Base-by-base conservation (phyloP, 495 filamentous ascomycete genomes). In the Tuber calosporum region DNA sequence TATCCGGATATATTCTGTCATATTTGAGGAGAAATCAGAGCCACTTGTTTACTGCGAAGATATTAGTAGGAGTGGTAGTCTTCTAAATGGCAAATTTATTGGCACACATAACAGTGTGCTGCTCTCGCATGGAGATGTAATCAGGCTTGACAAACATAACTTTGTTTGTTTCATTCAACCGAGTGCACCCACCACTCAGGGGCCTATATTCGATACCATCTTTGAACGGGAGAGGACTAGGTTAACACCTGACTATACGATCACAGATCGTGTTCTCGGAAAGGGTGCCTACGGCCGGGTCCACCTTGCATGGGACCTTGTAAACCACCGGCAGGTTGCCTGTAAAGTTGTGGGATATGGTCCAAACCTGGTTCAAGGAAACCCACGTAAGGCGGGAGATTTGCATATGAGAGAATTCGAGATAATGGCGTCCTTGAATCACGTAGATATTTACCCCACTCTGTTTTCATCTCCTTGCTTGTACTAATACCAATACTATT, bases 11-110 rank as follows among this genome's bases (percentile, higher is more conserved):
- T 88, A 88, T 76, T 85, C 84, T 0, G 77, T 87, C 26, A 71
- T 84, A 13, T 87, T 85, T 75, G 85, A 87, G 70, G 38, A 75
- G 2, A 73, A 83, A 34, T 79, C 86, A 1, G 77, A 83, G 1
- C 85, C 86, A 1, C 79, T 88, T 26, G 83, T 88, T 7, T 88
- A 87, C 74, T 86, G 84, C n/a, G 82, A 87, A 72, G 85, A 88
- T 76, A 66, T 85, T 0, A 87, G 85, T 4, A 73, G 69, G 40
- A 87, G 87, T 69, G 86, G 86, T 1, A 85, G 84, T 0, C 79
- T 75, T 26, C 86, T 85, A 82, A 86, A 86, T 69, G 79, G 80
- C 0, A 81, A 80, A 30, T 71, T 73, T 13, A 83, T 87, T 68
- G 82, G 82, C 7, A 81, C 79, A 45, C 79, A 78, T 1, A 77